These are phyloP conservation scores for Hypoxylon rubiginosum DNA, from an alignment of 2,329 filamentous ascomycete genomes.

Conservation along the genomic window DNA sequence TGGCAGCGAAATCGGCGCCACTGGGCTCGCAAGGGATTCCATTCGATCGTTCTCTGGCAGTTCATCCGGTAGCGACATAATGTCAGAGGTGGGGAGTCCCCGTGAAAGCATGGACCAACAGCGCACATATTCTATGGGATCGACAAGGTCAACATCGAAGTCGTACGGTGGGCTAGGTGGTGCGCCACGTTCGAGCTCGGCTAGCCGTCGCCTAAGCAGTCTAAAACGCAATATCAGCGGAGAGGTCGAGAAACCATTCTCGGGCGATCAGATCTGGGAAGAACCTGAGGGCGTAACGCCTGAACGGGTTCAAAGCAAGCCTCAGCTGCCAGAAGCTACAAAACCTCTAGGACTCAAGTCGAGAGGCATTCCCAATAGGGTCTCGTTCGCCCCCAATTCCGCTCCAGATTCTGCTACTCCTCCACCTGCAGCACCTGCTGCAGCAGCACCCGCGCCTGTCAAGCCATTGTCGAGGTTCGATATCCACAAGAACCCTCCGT, in stretches of 20 bases:
- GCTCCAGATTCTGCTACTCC: slow-evolving; percentile 55
- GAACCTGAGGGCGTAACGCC: slow-evolving; percentile 73
- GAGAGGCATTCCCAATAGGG: slow-evolving; percentile 74
- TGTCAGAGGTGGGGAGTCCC: slow-evolving; percentile 51
- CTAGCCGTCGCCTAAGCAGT: slow-evolving; percentile 71
- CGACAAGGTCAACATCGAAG: slow-evolving; percentile 54
- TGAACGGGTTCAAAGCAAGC: slow-evolving; percentile 46
- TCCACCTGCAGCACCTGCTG: slow-evolving; percentile 52
- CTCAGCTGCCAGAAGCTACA: slow-evolving; percentile 46
- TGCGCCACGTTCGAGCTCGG: slow-evolving; percentile 54
- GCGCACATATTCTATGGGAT: slow-evolving; percentile 45
- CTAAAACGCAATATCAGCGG: slow-evolving; percentile 79
- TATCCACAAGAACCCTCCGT: slow-evolving; percentile 86
- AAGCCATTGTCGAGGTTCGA: slow-evolving; percentile 70
- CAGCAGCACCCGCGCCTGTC: slow-evolving; percentile 51
- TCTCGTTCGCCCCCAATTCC: slow-evolving; percentile 66
- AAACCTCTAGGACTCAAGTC: slow-evolving; percentile 69
- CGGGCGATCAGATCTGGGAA: slow-evolving; percentile 88
- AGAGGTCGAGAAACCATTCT: slow-evolving; percentile 75
- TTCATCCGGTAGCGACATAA: slow-evolving; percentile 63
- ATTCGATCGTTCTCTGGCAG: slow-evolving; percentile 65
- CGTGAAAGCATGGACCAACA: slow-evolving; percentile 53
- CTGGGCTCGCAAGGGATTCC: slow-evolving; percentile 60
- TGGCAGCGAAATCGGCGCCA: slow-evolving; percentile 61
- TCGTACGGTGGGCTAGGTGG: slow-evolving; percentile 58